phyloP scores from a whole-genome alignment of 2,329 filamentous ascomycete genomes.

The Beauveria pseudobassiana region DNA sequence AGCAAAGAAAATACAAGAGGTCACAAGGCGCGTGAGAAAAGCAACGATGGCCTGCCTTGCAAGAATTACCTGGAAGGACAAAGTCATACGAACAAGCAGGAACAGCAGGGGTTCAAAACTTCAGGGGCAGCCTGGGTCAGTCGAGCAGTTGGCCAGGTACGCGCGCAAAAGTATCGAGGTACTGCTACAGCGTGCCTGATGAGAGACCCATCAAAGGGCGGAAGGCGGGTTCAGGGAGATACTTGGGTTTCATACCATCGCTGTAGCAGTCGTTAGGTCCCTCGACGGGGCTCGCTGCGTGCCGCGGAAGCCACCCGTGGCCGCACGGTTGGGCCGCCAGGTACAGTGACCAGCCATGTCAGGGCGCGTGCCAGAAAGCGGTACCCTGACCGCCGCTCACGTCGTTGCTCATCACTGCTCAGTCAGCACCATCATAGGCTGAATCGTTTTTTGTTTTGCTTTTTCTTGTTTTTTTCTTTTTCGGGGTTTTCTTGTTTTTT shows the following conservation, averaged over 20 bases:
- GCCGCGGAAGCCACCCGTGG: conserved; percentile 9
- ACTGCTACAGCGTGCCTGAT: conserved; percentile 7
- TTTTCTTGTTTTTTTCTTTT: not conserved
- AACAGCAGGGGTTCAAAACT: too few species aligned
- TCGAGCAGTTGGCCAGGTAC: not conserved
- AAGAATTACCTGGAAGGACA: too few species aligned
- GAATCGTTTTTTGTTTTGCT: not conserved
- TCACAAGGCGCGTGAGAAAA: conserved; percentile 4
- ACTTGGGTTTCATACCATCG: conserved; percentile 1
- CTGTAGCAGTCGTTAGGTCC: not conserved
- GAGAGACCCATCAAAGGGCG: not conserved
- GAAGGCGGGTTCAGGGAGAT: not conserved
- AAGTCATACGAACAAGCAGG: too few species aligned
- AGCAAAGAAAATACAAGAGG: not conserved
- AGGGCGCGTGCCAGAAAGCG: not conserved
- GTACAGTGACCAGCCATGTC: conserved; percentile 8
- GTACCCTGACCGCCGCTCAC: not conserved
- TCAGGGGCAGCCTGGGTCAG: not conserved
- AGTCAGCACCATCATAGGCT: not conserved
- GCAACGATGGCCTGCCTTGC: not conserved
- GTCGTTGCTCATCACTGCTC: not conserved
- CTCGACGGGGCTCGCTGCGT: not conserved
- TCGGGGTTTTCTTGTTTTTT: not conserved
- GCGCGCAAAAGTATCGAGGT: not conserved
- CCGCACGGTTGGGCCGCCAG: conserved; percentile 8